phyloP scores from a whole-genome alignment of 805 yeast species.

The Scheffersomyces lignosus region DNA sequence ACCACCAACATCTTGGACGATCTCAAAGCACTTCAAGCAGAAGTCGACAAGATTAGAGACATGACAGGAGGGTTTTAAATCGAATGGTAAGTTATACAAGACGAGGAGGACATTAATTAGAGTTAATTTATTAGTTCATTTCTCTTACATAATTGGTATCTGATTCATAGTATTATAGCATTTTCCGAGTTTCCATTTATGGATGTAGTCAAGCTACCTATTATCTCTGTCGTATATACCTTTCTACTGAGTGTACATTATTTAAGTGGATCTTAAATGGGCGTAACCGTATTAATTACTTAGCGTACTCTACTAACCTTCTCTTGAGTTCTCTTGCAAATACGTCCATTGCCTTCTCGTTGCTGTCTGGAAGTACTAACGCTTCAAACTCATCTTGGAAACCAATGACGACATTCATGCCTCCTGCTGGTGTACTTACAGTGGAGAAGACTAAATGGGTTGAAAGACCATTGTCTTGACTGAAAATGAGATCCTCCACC shows the following conservation, averaged over 20 bases:
- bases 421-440: conserved; percentile 13
- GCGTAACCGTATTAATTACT: no score
- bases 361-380: background rate
- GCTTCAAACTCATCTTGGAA: conserved; percentile 8
- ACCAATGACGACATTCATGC: conserved; percentile 17
- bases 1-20: conserved; percentile 61
- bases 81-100: no score
- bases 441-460: conserved; percentile 12
- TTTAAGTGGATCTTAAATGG: no score
- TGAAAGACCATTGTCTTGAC: conserved; percentile 16
- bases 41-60: conserved; percentile 58
- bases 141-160: no score
- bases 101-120: no score
- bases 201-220: no score
- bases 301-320: no score
- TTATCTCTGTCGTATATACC: no score
- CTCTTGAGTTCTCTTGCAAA: background rate
- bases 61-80: conserved; percentile 45
- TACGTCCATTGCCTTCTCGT: conserved; percentile 1
- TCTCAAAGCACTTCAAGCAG: conserved; percentile 64
- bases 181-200: no score
- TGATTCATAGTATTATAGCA: no score
- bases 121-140: no score
- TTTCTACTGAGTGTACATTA: no score
- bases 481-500: conserved; percentile 15